Evolutionary conservation across 176 grass and related monocot species (phyloP), one percentile per base, ranked within the genome.

Genomic region (Carex littledalei): DNA sequence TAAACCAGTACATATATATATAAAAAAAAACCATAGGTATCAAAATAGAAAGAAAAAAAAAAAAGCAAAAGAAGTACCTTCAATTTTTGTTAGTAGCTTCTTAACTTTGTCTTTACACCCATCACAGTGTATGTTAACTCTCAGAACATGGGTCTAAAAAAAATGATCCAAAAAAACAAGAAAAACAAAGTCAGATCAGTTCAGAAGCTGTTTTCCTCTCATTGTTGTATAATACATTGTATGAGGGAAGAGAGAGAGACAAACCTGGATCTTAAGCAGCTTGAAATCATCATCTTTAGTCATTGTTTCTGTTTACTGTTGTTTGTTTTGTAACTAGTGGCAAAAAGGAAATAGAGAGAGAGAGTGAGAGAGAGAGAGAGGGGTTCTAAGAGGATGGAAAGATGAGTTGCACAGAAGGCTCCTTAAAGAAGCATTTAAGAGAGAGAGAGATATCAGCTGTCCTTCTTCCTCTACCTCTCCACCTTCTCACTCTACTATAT

Each of bases 61-160:
- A 87, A 53, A 49, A 53, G 16, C 1, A 81, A 49, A 29, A 29
- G 14, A 37, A 59, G 52, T 86, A 99, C 96, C 96, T 95, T 99
- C 96, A 65, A 99, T 95, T 88, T 89, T 99, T 80, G 90, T 90
- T 58, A 99, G 96, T 80, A 91, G 84, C 82, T 95, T 99, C 93
- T 96, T 99, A 73, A 99, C 96, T 87, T 99, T 93, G 80, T 80
- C 88, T 94, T 74, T 95, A 84, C 96, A 99, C 18, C 96, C 96
- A 70, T 99, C 93, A 69, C 96, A 99, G 90, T 99, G 96, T 94
- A 99, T 99, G 90, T 95, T 94, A 86, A 99, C 96, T 81, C 86
- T 95, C 43, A 99, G 85, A 13, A 92, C 84, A 89, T 95, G 90
- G 65, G 94, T 99, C 96, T 99, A 88, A 88, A 88, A 89, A 60